Percentiles rank a stretch among this genome's conserved stretches.
phyloP scores from a whole-genome alignment of 257 asterid genomes.

The Solanum pimpinellifolium region DNA sequence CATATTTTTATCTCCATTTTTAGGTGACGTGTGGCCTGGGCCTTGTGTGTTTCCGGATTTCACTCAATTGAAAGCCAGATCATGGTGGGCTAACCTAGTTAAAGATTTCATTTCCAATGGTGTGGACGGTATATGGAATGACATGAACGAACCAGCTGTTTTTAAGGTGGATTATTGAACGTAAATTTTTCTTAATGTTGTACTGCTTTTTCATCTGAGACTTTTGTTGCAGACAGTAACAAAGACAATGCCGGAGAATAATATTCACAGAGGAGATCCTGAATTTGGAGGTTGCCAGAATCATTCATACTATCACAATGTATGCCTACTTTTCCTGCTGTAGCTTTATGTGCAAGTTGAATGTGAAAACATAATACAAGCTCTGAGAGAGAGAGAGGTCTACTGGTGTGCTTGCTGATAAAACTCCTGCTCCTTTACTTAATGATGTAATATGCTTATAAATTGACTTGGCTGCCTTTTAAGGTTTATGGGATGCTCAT shows the following conservation, averaged over 20 bases:
- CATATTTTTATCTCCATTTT: constrained; percentile 4
- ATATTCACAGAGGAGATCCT: constrained; percentile 76
- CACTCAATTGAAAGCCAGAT: constrained; percentile 66
- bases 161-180: constrained; percentile 61
- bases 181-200: background rate
- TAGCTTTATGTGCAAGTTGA: background rate
- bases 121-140: constrained; percentile 99
- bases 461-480: background rate
- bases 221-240: constrained; percentile 59
- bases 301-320: constrained; percentile 92
- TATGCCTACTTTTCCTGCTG: constrained; percentile 9
- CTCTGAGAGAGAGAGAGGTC: background rate
- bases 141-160: constrained; percentile 95
- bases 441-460: background rate
- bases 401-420: background rate
- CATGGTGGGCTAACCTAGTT: constrained; percentile 93
- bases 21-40: constrained; percentile 99
- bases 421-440: background rate
- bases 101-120: constrained; percentile 68
- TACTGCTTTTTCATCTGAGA: background rate
- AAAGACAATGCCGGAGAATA: constrained; percentile 96
- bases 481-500: constrained; percentile 97
- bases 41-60: constrained; percentile 94
- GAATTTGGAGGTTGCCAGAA: constrained; percentile 80
- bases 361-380: background rate